Base-by-base conservation (phyloP, 257 asterid species). In the Gardenia jasminoides region DNA sequence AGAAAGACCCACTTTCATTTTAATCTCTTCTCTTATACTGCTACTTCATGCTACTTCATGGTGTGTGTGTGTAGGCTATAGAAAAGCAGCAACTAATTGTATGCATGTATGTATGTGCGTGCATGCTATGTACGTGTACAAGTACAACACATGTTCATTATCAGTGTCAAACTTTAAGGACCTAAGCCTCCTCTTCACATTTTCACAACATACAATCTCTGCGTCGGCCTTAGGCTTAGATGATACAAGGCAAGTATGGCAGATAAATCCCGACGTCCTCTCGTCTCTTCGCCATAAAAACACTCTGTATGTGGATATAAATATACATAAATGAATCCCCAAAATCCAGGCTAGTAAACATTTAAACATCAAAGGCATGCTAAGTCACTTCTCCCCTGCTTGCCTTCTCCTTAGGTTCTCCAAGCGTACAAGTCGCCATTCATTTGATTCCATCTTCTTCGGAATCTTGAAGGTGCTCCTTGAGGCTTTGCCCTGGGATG, bases 401-500 rank as follows among this genome's bases (percentile, higher is more conserved):
- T 54, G 33, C 43, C 70, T 13, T 58, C 16, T 59, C 24, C 43
- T 2, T 33, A 39, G 58, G 67, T 10, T 26, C 2, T n/a, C 10
- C 9, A 59, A 61, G 33, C 31, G 17, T 13, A 8, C 64, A 19
- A 24, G n/a, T 65, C 54, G 47, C 52, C 0, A 72, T 71, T 66
- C 85, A 70, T 80, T 69, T 39, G 10, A 74, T 59, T 41, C 78
- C 87, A n/a, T 76, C 89, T 76, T 83, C 81, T n/a, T n/a, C n/a
- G 16, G 71, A 52, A 75, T 84, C 88, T 24, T 80, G 76, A 54
- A 91, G 88, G 85, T 86, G 92, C 54, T 88, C 76, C 77, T 86
- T 85, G 20, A 91, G 88, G 72, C 88, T 67, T 79, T 84, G 89
- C 62, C 76, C 84, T 20, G 86, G 86, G 56, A 89, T 80, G 26